Evolutionary conservation across 306 rosid species (phyloP), one percentile per base, ranked within the genome.

Genomic region (Acacia acuminata): DNA sequence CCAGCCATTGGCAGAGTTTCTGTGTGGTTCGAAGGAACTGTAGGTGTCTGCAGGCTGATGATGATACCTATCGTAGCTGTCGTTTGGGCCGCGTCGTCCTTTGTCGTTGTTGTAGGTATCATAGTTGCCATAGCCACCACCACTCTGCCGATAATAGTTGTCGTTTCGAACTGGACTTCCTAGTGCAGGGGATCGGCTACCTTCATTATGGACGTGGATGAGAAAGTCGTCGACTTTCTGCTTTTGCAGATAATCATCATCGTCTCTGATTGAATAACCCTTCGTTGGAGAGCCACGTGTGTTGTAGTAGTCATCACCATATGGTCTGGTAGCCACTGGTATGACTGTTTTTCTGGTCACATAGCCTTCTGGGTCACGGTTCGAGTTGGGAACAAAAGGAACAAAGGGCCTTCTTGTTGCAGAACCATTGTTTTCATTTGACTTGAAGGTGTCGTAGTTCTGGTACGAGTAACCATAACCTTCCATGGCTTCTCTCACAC

Each of bases 401-500:
- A 7, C 74, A 78, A 71, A 64, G 53, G 88, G 80, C 66, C 60
- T 79, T 27, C 58, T 71, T 45, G 2, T 4, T 79, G 58, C 58
- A 65, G 81, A 47, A 12, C 73, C 76, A 4, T 19, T 25, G 16
- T 61, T 1, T 48, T 84, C 84, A 6, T 72, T 81, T 36, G 75
- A 77, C 51, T 36, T 75, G 80, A 83, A 84, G 82, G 69, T 22
- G 15, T 80, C 75, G 75, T 72, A 38, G 68, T 79, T 71, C 66
- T 44, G 71, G 67, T 83, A 77, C 1, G 58, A 7, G 34, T 43
- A 82, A 34, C 83, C 82, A 80, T 61, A 88, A 79, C 47, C 63
- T 4, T 69, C 84, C 97, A 93, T 93, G 64, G 69, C 48, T 65
- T 67, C 11, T 13, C 56, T 22, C 40, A 32, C 48, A 80, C 65